Conservation (phyloP, 106 monocot genomes). For the Dendrobium catenatum region DNA sequence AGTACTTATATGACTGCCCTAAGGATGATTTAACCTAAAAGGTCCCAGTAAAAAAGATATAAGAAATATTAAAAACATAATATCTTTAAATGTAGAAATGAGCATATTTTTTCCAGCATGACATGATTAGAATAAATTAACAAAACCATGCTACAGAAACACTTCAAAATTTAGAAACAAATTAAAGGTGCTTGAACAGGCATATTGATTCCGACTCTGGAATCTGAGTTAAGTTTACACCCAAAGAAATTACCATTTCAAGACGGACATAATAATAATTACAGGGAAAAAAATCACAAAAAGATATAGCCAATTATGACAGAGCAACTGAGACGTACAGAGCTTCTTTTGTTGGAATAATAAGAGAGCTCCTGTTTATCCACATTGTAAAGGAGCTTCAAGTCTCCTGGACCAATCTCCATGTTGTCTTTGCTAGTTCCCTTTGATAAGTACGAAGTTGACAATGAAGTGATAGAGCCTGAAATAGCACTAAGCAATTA, state of each 20-base stretch:
- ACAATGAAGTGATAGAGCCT: constrained; percentile 38
- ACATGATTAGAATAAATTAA: background rate
- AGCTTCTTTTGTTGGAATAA: constrained; percentile 55
- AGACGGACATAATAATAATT: too few relatives aligned
- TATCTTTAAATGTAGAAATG: background rate
- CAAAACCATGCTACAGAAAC: too few relatives aligned
- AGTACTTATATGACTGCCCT: constrained; percentile 67
- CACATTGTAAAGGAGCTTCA: constrained; percentile 68
- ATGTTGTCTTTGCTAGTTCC: constrained; percentile 18
- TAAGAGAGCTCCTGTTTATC: constrained; percentile 36
- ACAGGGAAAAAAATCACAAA: too few relatives aligned
- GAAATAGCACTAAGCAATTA: constrained; percentile 5
- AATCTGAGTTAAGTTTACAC: too few relatives aligned
- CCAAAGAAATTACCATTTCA: too few relatives aligned
- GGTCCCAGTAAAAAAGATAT: background rate
- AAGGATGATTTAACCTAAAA: constrained; percentile 58
- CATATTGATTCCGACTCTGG: too few relatives aligned
- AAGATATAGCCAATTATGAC: too few relatives aligned
- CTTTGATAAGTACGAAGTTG: constrained; percentile 24
- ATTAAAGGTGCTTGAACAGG: too few relatives aligned
- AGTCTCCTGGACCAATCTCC: constrained; percentile 61
- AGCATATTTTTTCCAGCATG: background rate
- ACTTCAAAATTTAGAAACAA: too few relatives aligned
- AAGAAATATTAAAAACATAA: too few relatives aligned
- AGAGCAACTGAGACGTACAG: constrained; percentile 26